Base-by-base conservation (phyloP, 495 filamentous ascomycete species). In the Penicillium argentinense region DNA sequence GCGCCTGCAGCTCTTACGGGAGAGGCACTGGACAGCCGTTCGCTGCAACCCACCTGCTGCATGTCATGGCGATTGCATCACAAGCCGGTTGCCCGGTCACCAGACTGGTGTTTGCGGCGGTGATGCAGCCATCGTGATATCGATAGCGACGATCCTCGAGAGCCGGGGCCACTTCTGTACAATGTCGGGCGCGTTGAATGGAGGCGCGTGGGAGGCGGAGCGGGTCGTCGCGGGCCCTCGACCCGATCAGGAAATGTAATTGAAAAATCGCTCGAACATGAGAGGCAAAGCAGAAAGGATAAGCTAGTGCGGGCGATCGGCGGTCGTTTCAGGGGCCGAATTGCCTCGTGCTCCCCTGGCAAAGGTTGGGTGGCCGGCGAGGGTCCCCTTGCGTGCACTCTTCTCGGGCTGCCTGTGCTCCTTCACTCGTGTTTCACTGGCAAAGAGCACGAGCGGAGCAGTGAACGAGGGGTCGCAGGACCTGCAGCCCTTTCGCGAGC, bases 381-480 rank as follows among this genome's bases (percentile, higher is more conserved):
- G 23, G 11, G 22, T 17, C 21, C 24, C 47, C 47, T 51, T 51
- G 47, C 47, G 27, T 32, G 37, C n/a, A n/a, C 11, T 29, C 42
- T 16, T 39, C 13, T 11, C 26, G 8, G 13, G 18, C 16, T 39
- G n/a, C n/a, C n/a, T n/a, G n/a, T n/a, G n/a, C 23, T 48, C 50
- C 50, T 44, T 47, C 39, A 25, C 12, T 29, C n/a, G 19, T 57
- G 62, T 66, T 60, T 66, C 60, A 62, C 44, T 57, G 45, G 45
- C 39, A 34, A 29, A 23, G 46, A 23, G 27, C 45, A 49, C 44
- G 27, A 42, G 34, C 17, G 32, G 47, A 45, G 45, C 28, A 29
- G 34, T 21, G n/a, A 33, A 14, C 32, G 33, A 49, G 39, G 30
- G 39, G 33, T 12, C 39, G 14, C 8, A 8, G 13, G 7, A 33